Percentiles rank a stretch among this genome's conserved stretches.
These are phyloP conservation scores for Psilocybe subaeruginosa DNA, from an alignment of 768 basidiomycete genomes.

Conservation along the genomic window DNA sequence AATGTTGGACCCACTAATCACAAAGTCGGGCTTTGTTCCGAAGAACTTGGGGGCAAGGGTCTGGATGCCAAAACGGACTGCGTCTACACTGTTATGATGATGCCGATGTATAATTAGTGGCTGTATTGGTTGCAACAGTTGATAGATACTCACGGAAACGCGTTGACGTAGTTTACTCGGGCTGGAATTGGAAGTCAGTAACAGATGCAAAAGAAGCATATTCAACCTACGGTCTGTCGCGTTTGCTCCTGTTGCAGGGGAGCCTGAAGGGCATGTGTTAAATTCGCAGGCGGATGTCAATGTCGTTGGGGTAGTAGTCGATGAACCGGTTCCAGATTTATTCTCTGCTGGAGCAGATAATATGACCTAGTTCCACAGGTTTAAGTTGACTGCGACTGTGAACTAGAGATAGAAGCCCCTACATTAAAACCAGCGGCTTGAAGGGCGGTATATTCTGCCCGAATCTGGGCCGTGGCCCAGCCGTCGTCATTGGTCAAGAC, in stretches of 20 bases:
- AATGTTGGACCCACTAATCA: constrained; percentile 50
- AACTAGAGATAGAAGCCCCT: constrained; percentile 8
- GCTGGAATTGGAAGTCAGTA: constrained; percentile 20
- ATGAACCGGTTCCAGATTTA: constrained; percentile 48
- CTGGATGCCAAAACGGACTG: constrained; percentile 44
- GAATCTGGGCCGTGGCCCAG: constrained; percentile 51
- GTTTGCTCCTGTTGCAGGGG: constrained; percentile 46
- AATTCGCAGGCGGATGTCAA: constrained; percentile 46
- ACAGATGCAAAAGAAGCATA: not conserved
- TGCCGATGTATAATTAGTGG: not conserved
- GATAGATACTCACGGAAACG: constrained; percentile 31
- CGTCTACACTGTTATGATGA: constrained; percentile 26
- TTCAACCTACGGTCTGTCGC: constrained; percentile 37
- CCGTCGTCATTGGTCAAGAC: constrained; percentile 40
- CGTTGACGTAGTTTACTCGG: constrained; percentile 38
- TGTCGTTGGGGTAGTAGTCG: constrained; percentile 35
- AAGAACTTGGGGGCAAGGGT: constrained; percentile 46
- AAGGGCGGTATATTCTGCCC: constrained; percentile 43
- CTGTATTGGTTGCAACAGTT: not conserved
- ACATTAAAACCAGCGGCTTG: constrained; percentile 41
- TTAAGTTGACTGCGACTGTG: not conserved
- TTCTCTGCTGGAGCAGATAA: constrained; percentile 50
- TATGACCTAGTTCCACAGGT: constrained; percentile 35
- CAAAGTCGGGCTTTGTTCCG: constrained; percentile 41
- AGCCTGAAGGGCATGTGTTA: constrained; percentile 46